Percentiles rank a stretch among this genome's conserved stretches.
phyloP scores from a whole-genome alignment of 768 basidiomycete species.

The Boletus patriciae region DNA sequence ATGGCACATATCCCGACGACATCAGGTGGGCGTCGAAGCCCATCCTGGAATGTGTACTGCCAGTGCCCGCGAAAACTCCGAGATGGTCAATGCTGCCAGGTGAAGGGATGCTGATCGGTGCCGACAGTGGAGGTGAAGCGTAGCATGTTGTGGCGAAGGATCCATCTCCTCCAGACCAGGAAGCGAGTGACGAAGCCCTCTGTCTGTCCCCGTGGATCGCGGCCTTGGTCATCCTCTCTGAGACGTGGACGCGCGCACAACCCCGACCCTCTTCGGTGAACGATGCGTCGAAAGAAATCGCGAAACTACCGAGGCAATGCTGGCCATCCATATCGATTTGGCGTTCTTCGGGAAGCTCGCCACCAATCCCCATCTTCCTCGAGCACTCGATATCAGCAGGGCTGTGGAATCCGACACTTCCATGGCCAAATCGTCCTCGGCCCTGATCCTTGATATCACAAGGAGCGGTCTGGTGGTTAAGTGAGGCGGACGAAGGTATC shows the following conservation, averaged over 20 bases:
- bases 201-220: conserved; percentile 18
- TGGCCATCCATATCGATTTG: conserved; percentile 52
- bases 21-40: conserved; percentile 25
- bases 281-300: conserved; percentile 72
- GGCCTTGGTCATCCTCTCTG: conserved; percentile 37
- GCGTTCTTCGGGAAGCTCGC: conserved; percentile 45
- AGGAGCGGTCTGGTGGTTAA: conserved; percentile 43
- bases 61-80: conserved; percentile 63
- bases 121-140: conserved; percentile 37
- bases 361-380: conserved; percentile 33
- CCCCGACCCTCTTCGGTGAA: conserved; percentile 68
- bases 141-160: conserved; percentile 24
- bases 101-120: conserved; percentile 37
- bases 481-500: conserved; percentile 42
- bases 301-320: conserved; percentile 52
- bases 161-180: conserved; percentile 27
- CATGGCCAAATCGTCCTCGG: conserved; percentile 44
- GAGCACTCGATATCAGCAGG: conserved; percentile 36
- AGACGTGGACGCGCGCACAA: conserved; percentile 69
- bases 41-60: conserved; percentile 32
- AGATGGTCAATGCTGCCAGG: conserved; percentile 34
- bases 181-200: conserved; percentile 19
- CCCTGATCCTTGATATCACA: conserved; percentile 54
- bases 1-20: conserved; percentile 31
- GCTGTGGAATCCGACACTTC: conserved; percentile 48